phyloP scores from a whole-genome alignment of 257 asterid species.

The Verbena officinalis region DNA sequence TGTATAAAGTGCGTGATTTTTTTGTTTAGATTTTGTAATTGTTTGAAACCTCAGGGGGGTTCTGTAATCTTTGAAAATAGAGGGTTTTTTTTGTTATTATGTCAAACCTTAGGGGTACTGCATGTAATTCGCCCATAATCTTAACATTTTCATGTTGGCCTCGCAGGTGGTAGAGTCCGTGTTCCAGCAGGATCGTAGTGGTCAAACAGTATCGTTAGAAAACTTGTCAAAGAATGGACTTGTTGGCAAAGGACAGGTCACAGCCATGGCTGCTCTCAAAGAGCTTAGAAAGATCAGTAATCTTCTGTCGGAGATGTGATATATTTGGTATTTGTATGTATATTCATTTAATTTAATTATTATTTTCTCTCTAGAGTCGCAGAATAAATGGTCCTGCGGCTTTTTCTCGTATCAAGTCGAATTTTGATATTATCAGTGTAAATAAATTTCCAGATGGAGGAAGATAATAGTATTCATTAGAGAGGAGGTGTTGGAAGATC shows the following conservation, averaged over 20 bases:
- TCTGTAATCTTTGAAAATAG: too few relatives aligned
- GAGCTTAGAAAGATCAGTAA: constrained; percentile 87
- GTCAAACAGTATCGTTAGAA: constrained; percentile 45
- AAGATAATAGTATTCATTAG: not conserved
- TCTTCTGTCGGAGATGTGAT: constrained; percentile 73
- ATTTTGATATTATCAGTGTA: constrained; percentile 31
- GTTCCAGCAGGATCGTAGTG: constrained; percentile 73
- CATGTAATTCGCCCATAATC: not conserved
- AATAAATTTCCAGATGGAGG: constrained; percentile 21
- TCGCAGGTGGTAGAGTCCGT: constrained; percentile 69
- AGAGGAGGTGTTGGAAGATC: not conserved
- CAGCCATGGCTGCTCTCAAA: constrained; percentile 74
- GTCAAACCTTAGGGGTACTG: too few relatives aligned
- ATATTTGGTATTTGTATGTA: constrained; percentile 23
- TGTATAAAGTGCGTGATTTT: too few relatives aligned
- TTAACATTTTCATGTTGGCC: constrained; percentile 11
- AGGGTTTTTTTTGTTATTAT: too few relatives aligned
- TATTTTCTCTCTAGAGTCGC: constrained; percentile 31
- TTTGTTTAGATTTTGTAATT: too few relatives aligned
- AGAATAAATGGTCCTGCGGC: constrained; percentile 34
- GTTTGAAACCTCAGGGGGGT: too few relatives aligned
- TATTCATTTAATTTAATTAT: constrained; percentile 29
- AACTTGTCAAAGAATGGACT: constrained; percentile 51
- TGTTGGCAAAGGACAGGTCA: constrained; percentile 71
- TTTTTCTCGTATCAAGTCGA: constrained; percentile 24